phyloP scores from a whole-genome alignment of 495 filamentous ascomycete species.

The Penicillium ochrochloron region DNA sequence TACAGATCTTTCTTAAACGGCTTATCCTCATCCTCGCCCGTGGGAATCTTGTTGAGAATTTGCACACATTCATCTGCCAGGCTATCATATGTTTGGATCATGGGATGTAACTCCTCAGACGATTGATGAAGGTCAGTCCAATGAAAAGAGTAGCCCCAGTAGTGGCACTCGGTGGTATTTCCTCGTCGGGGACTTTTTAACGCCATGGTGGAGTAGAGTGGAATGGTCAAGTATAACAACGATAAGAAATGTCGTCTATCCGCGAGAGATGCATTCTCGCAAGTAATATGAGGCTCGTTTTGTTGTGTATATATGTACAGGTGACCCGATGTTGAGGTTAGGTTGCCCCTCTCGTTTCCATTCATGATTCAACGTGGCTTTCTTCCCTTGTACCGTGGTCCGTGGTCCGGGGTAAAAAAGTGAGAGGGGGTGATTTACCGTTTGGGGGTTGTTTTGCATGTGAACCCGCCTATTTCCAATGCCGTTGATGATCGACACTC shows the following conservation, averaged over 20 bases:
- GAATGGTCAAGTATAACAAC: not conserved
- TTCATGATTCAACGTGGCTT: constrained; percentile 11
- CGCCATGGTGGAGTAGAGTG: constrained; percentile 16
- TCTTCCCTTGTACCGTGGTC: constrained; percentile 25
- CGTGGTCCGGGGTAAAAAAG: constrained; percentile 28
- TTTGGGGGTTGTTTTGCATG: constrained; percentile 18
- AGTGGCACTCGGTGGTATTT: constrained; percentile 37
- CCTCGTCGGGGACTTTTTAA: constrained; percentile 21
- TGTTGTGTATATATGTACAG: constrained; percentile 5
- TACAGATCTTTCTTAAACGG: constrained; percentile 62
- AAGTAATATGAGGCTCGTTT: not conserved
- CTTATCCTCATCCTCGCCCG: constrained; percentile 29
- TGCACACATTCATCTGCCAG: constrained; percentile 69
- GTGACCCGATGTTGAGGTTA: constrained; percentile 3
- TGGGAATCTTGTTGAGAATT: constrained; percentile 60
- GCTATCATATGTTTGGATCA: constrained; percentile 68
- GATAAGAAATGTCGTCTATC: not conserved
- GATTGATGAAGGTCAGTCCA: constrained; percentile 70
- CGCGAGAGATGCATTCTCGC: not conserved
- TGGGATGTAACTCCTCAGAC: constrained; percentile 59
- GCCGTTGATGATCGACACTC: constrained; percentile 8
- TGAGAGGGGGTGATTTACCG: constrained; percentile 15
- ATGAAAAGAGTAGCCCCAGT: constrained; percentile 72
- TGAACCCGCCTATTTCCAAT: constrained; percentile 16
- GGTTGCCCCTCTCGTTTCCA: not conserved